phyloP scores from a whole-genome alignment of 1,139 yeast species.

The Scheffersomyces quercinus region DNA sequence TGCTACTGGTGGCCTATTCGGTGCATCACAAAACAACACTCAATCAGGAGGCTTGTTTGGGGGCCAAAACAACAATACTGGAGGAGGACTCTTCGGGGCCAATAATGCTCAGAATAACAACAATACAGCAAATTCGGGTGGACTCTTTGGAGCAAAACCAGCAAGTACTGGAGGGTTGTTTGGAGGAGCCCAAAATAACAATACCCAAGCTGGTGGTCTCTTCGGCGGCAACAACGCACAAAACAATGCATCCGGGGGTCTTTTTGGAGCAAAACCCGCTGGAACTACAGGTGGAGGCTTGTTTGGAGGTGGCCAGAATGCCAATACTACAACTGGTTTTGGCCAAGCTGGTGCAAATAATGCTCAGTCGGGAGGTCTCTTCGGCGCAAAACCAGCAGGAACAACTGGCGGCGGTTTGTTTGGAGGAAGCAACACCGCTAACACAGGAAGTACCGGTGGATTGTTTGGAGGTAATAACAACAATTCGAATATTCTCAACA shows the following conservation, averaged over 20 bases:
- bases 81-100: constrained; percentile 24
- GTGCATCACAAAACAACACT: constrained; percentile 11
- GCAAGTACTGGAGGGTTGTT: constrained; percentile 16
- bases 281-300: constrained; percentile 21
- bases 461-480: constrained; percentile 19
- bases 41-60: constrained; percentile 38
- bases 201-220: constrained; percentile 14
- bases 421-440: constrained; percentile 14
- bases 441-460: constrained; percentile 12
- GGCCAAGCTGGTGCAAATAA: constrained; percentile 7
- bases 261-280: constrained; percentile 19
- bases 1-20: constrained; percentile 32
- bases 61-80: constrained; percentile 11
- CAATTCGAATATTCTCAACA: constrained; percentile 2
- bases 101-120: constrained; percentile 10
- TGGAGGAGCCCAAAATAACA: constrained; percentile 7
- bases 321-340: constrained; percentile 1
- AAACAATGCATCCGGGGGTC: constrained; percentile 17
- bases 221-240: constrained; percentile 24
- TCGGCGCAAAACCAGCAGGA: constrained; percentile 14
- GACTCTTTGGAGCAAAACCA: constrained; percentile 20
- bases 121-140: constrained; percentile 16
- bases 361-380: constrained; percentile 17
- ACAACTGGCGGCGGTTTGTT: constrained; percentile 13
- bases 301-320: constrained; percentile 13